phyloP scores from a whole-genome alignment of 2,329 filamentous ascomycete genomes.

The Fusarium drepaniforme region DNA sequence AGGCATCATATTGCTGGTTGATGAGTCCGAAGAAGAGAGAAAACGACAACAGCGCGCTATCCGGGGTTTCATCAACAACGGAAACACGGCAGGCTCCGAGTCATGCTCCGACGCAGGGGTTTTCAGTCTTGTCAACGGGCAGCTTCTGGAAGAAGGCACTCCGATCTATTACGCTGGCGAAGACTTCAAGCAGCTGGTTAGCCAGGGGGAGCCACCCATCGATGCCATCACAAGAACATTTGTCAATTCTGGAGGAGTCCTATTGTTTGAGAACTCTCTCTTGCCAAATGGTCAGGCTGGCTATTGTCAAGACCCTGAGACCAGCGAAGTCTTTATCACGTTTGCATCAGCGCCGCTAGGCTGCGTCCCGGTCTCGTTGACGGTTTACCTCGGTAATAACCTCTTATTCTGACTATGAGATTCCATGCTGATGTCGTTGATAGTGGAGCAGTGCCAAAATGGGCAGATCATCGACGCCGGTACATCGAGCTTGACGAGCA shows the following conservation, averaged over 20 bases:
- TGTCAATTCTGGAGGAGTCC: neutral
- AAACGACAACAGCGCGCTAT: neutral
- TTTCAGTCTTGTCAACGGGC: neutral
- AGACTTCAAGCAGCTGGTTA: neutral
- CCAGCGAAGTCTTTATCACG: neutral
- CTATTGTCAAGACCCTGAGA: neutral
- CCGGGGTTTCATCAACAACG: neutral
- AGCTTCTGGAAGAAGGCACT: neutral
- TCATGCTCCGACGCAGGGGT: neutral
- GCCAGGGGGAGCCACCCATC: neutral
- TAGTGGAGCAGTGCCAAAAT: neutral
- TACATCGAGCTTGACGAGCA: neutral
- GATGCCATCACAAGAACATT: neutral
- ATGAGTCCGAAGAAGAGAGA: neutral
- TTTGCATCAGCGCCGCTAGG: neutral
- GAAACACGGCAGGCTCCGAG: neutral
- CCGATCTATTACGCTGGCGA: neutral
- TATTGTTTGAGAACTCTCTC: neutral
- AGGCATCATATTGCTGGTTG: neutral
- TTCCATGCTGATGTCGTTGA: neutral
- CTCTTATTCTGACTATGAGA: rapidly evolving
- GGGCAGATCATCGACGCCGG: neutral
- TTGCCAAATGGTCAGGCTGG: neutral
- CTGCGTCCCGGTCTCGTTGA: neutral
- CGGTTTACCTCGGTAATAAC: neutral